Evolutionary conservation across 225 moss, liverwort and hornwort genomes (phyloP).

Genomic region (Climacium dendroides): DNA sequence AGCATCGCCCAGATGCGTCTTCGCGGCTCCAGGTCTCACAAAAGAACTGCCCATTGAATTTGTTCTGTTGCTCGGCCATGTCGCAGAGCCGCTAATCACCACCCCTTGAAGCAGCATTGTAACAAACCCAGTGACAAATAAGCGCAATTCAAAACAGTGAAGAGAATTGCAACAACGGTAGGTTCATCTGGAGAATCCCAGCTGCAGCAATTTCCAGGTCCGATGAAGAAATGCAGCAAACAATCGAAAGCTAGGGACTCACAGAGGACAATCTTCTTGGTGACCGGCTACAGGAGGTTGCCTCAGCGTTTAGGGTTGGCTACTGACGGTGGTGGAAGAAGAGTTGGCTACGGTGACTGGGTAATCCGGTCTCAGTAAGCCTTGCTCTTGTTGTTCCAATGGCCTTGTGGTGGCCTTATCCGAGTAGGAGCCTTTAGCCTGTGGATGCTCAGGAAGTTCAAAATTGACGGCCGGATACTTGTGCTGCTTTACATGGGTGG

Average conservation of each 20-base stretch:
- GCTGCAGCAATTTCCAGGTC: not conserved
- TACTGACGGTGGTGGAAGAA: not conserved
- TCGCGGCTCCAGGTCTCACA: not conserved
- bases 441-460: not conserved
- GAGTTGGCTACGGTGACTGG: not conserved
- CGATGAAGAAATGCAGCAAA: not conserved
- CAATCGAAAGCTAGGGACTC: not conserved
- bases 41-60: slow-evolving; percentile 5
- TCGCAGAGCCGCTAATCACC: not conserved
- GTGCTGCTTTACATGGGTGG: not conserved
- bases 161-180: not conserved
- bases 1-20: not conserved
- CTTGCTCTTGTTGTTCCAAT: not conserved
- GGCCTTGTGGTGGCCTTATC: slow-evolving; percentile 17
- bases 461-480: not conserved
- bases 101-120: slow-evolving; percentile 35
- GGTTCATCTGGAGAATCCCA: not conserved
- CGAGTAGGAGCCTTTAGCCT: not conserved
- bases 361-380: not conserved
- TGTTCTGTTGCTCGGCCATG: not conserved
- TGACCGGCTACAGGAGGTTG: not conserved
- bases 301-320: not conserved
- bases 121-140: not conserved
- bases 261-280: too few relatives aligned
- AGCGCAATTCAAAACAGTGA: not conserved